Evolutionary conservation across 257 asterid species (phyloP).

Genomic region (Mentha longifolia): DNA sequence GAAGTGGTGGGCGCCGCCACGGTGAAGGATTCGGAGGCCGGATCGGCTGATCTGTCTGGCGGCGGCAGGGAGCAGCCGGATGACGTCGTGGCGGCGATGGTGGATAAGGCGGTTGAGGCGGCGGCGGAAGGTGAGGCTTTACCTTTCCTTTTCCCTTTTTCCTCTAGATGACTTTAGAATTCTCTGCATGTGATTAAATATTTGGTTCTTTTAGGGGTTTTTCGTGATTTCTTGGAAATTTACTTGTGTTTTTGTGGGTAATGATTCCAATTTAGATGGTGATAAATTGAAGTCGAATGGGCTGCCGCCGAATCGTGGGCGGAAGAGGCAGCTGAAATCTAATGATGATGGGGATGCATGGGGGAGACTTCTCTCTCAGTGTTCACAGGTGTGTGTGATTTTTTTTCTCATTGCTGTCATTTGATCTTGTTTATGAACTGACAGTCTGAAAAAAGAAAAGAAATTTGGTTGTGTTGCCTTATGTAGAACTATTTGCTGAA

Average conservation of each 20-base stretch:
- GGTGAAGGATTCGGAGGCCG: constrained; percentile 61
- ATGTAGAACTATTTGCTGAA: too few species aligned
- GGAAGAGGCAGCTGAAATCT: constrained; percentile 61
- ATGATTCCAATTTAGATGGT: constrained; percentile 42
- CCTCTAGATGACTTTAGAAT: constrained; percentile 16
- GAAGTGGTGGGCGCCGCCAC: constrained; percentile 39
- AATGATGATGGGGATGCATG: constrained; percentile 63
- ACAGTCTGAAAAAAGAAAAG: background rate
- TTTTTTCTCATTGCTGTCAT: constrained; percentile 19
- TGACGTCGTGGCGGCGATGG: constrained; percentile 41
- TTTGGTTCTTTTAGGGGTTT: background rate
- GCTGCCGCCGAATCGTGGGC: constrained; percentile 42
- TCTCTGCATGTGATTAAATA: constrained; percentile 27
- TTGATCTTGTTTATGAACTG: constrained; percentile 12
- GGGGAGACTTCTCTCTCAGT: constrained; percentile 88
- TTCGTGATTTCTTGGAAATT: background rate
- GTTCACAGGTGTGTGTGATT: constrained; percentile 59
- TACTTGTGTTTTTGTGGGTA: background rate
- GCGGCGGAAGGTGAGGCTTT: constrained; percentile 53
- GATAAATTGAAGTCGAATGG: constrained; percentile 52
- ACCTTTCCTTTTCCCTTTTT: background rate
- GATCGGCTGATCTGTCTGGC: constrained; percentile 71
- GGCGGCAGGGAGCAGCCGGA: constrained; percentile 48
- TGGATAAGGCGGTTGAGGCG: constrained; percentile 41
- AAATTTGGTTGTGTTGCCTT: too few species aligned